Conservation (phyloP, 129 eudicot species). For the Artemisia argyi region DNA sequence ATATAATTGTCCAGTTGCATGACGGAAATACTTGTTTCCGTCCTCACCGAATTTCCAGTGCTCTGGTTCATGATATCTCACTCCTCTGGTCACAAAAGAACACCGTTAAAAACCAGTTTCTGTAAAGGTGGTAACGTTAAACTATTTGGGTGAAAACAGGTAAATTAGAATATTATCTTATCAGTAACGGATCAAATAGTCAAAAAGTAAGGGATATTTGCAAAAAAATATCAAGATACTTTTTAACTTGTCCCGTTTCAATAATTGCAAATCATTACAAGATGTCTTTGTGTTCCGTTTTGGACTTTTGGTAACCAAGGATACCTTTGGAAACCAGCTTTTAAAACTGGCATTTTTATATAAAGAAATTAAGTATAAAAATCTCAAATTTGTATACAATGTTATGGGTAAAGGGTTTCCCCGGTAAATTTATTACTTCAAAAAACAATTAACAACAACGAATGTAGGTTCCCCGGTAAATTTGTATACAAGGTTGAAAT, state of each 20-base stretch:
- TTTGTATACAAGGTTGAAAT: no score
- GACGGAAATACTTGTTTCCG: constrained; percentile 91
- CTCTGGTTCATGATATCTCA: constrained; percentile 93
- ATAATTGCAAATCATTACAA: no score
- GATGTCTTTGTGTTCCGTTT: no score
- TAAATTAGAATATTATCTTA: background rate
- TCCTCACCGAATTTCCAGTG: constrained; percentile 91
- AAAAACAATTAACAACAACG: no score
- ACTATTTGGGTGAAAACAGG: background rate
- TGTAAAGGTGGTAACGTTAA: background rate
- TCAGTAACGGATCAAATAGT: background rate
- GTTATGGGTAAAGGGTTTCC: no score
- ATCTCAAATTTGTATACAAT: no score
- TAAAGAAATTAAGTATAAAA: no score
- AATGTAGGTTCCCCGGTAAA: no score
- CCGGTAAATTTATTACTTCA: no score
- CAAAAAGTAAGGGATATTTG: background rate
- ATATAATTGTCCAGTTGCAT: constrained; percentile 89
- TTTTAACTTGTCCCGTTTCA: no score
- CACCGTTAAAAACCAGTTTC: constrained; percentile 20
- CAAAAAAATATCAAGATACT: no score
- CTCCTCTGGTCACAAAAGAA: constrained; percentile 58
- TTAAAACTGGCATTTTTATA: background rate
- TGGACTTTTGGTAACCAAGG: no score
- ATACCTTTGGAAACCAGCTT: background rate